Evolutionary conservation across 2,329 filamentous ascomycete species (phyloP).

Genomic region (Chrysosporium queenslandicum): DNA sequence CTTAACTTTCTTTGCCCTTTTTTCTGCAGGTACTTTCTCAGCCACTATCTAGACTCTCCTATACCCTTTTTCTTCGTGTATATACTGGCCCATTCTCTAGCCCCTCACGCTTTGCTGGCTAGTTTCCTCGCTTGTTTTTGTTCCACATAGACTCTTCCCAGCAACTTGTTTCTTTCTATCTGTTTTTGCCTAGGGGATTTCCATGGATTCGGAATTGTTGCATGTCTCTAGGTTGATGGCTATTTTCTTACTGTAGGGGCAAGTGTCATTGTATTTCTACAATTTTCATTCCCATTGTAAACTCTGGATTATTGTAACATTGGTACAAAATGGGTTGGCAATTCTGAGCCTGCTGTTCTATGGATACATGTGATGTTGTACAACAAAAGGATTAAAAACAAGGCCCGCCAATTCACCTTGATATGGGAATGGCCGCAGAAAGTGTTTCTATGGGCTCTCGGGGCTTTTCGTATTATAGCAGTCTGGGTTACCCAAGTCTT

Average conservation of each 20-base stretch:
- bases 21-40: neutral
- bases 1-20: neutral
- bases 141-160: too few species aligned
- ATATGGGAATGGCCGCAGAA: neutral
- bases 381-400: too few species aligned
- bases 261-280: too few species aligned
- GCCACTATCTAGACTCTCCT: neutral
- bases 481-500: neutral
- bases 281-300: neutral
- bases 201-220: too few species aligned
- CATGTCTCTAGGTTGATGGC: too few species aligned
- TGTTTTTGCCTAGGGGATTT: too few species aligned
- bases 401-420: too few species aligned
- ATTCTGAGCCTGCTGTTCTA: conserved; percentile 2
- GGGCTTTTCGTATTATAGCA: neutral
- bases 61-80: neutral
- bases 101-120: neutral
- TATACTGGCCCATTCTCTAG: neutral
- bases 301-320: neutral
- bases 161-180: too few species aligned
- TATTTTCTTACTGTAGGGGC: too few species aligned
- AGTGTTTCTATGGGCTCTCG: neutral
- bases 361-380: conserved; percentile 4
- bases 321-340: neutral
- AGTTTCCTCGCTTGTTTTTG: too few species aligned